Evolutionary conservation across 352 stramenopile genomes (phyloP).

Genomic region (Phytophthora constricta): DNA sequence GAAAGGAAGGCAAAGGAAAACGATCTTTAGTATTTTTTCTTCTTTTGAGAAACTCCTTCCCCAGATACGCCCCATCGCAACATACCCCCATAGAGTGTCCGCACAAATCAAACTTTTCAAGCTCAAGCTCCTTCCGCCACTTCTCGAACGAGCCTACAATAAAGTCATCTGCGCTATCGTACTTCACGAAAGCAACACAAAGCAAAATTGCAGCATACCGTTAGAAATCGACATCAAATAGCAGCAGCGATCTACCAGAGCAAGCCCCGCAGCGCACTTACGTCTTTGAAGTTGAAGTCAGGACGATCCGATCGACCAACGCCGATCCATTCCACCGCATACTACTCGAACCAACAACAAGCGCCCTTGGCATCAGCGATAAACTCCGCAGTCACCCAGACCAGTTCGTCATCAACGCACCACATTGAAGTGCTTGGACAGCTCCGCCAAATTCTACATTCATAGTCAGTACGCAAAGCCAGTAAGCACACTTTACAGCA

Average conservation of each 20-base stretch:
- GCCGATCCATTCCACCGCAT: slow-evolving; percentile 87
- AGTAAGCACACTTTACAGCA: too few species aligned
- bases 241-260: too few species aligned
- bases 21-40: too few species aligned
- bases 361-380: too few species aligned
- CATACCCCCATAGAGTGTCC: slow-evolving; percentile 85
- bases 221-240: neutral
- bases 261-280: slow-evolving; percentile 42
- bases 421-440: slow-evolving; percentile 87
- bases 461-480: too few species aligned
- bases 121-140: slow-evolving; percentile 77
- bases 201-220: too few species aligned
- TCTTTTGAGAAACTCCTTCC: too few species aligned
- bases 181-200: slow-evolving; percentile 40
- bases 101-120: slow-evolving; percentile 76
- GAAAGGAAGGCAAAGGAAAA: neutral
- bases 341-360: slow-evolving; percentile 37
- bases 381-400: neutral
- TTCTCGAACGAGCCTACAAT: slow-evolving; percentile 73
- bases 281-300: slow-evolving; percentile 73
- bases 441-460: slow-evolving; percentile 64
- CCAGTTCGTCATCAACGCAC: slow-evolving; percentile 37
- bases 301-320: slow-evolving; percentile 80
- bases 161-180: slow-evolving; percentile 80
- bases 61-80: neutral